Base-by-base conservation (phyloP, 1,139 yeast genomes). In the Saccharomyces hybrid region DNA sequence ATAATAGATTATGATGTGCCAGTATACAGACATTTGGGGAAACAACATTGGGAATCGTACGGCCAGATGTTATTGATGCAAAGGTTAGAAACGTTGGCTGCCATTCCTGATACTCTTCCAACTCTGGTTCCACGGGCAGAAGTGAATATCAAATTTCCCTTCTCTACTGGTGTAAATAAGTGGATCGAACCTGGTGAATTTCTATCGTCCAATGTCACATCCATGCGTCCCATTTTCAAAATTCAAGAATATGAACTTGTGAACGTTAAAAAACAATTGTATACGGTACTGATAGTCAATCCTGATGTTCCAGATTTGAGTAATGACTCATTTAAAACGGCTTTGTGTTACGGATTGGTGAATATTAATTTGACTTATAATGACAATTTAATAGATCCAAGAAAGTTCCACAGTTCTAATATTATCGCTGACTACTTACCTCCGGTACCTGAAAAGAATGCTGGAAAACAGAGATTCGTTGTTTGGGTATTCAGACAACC, bases 91-190 rank as follows among this genome's bases (percentile, higher is more conserved):
- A 84, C 88, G 57, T 74, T 90, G 61, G 80, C 80, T 52, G 89
- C 89, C 52, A 87, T 95, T 59, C 99, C 99, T 30, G 99, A 93
- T 69, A 90, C 98, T 2, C 70, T 93, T 68, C 95, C 98, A 26
- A 89, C 98, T 0, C 73, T 93, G 56, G 83, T 79, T n/a, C 98
- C 99, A 20, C 74, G 78, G 59, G 95, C 82, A 14, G 88, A 87
- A 52, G 89, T 93, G 8, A 76, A 80, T 53, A 70, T 95, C 50
- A 84, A 82, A 71, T 93, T 93, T 69, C 77, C 81, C 2, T 84
- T 86, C 48, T 88, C 87, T 59, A 82, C 82, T 51, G 77, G 79
- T 54, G 75, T 80, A 23, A 78, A 81, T 56, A 78, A 76, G 59
- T 84, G 88, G 88, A 73, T 91, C 47, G 84, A 79, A 54, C 97